A percentile compares a stretch with the other conserved stretches of the same genome.
These are phyloP conservation scores for Zygoascus sp. DNA, from an alignment of 1,139 yeast species.

Conservation along the genomic window DNA sequence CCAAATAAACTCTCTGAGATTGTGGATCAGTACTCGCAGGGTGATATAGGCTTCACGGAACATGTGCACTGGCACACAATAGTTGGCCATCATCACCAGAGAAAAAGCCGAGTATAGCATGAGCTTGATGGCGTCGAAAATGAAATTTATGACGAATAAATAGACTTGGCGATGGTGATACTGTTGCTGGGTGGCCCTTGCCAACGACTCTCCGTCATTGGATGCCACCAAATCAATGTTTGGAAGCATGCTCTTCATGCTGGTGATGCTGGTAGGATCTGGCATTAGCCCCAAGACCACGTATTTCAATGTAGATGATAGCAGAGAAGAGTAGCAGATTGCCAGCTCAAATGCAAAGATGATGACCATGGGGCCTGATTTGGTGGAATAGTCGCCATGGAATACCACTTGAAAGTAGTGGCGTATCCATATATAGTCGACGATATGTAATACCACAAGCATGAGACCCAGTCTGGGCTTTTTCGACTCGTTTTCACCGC, in stretches of 20 bases:
- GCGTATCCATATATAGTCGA: constrained; percentile 24
- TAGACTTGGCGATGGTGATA: constrained; percentile 11
- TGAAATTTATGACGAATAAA: constrained; percentile 17
- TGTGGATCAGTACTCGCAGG: constrained; percentile 26
- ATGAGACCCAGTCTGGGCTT: constrained; percentile 17
- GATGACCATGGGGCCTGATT: constrained; percentile 17
- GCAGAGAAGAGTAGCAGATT: constrained; percentile 21
- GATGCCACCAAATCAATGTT: background rate
- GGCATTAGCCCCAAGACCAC: constrained; percentile 6
- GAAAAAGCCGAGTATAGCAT: constrained; percentile 26
- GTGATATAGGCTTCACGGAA: constrained; percentile 29
- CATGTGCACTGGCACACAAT: constrained; percentile 29
- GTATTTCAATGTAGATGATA: constrained; percentile 13
- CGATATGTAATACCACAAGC: constrained; percentile 24
- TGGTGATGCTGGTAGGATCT: constrained; percentile 1
- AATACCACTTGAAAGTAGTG: constrained; percentile 19
- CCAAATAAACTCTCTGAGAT: constrained; percentile 27
- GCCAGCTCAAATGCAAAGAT: constrained; percentile 25
- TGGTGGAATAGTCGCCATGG: constrained; percentile 11
- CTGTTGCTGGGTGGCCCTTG: constrained; percentile 6
- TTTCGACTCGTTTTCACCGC: constrained; percentile 13
- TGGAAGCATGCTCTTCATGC: background rate
- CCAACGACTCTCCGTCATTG: background rate
- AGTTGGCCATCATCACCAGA: constrained; percentile 25
- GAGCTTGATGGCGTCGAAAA: constrained; percentile 22